A percentile compares a stretch with the other conserved stretches of the same genome.
These are phyloP conservation scores for Fusarium sp. DNA, from an alignment of 2,329 filamentous ascomycete genomes.

Conservation along the genomic window DNA sequence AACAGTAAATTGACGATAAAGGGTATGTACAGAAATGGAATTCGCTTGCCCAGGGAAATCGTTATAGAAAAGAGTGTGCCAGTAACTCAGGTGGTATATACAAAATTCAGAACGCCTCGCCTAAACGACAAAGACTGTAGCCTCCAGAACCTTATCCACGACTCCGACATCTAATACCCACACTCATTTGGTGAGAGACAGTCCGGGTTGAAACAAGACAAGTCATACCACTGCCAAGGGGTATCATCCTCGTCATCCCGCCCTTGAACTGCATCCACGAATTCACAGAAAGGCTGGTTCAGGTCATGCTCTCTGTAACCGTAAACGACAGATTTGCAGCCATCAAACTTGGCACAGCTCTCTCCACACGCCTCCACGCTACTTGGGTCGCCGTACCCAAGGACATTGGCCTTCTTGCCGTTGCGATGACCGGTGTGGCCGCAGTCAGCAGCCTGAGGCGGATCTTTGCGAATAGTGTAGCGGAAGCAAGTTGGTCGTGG, in stretches of 20 bases:
- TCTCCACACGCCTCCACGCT: constrained; percentile 25
- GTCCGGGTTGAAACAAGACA: constrained; percentile 28
- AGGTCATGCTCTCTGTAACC: constrained; percentile 21
- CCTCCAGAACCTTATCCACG: neutral
- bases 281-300: constrained; percentile 24
- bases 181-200: constrained; percentile 19
- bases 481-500: constrained; percentile 24
- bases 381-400: constrained; percentile 18
- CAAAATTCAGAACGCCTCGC: constrained; percentile 2
- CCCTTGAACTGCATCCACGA: constrained; percentile 1
- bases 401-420: constrained; percentile 13
- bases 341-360: constrained; percentile 16
- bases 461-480: constrained; percentile 16
- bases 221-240: constrained; percentile 23
- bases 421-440: constrained; percentile 8
- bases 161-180: constrained; percentile 1
- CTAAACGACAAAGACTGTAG: neutral
- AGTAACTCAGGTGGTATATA: constrained; percentile 4
- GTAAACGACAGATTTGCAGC: constrained; percentile 18
- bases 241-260: constrained; percentile 21
- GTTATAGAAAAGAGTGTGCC: neutral
- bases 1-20: neutral
- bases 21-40: neutral
- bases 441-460: constrained; percentile 4
- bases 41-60: too few relatives aligned